phyloP scores from a whole-genome alignment of 164 flowering plant species.

The Nymphaea colorata region DNA sequence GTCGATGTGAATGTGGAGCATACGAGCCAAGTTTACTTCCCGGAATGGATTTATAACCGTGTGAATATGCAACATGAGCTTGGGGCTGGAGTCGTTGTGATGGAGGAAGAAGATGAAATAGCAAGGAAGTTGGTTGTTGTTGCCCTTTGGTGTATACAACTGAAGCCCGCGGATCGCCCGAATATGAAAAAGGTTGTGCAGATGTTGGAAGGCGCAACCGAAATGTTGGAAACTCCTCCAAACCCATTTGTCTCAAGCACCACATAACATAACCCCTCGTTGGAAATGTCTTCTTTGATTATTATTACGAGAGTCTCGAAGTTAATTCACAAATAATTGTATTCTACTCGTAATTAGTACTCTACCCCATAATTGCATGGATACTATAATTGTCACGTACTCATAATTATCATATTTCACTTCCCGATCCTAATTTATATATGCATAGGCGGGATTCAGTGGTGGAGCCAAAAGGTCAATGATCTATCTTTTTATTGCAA shows the following conservation, averaged over 20 bases:
- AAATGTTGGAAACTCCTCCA: constrained; percentile 3
- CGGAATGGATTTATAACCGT: constrained; percentile 5
- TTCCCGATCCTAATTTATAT: too few species aligned
- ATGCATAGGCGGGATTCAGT: too few species aligned
- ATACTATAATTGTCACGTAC: too few species aligned
- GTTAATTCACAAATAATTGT: too few species aligned
- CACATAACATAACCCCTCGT: too few species aligned
- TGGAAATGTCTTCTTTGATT: too few species aligned
- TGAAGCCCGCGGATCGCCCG: constrained; percentile 5
- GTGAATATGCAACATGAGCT: background rate
- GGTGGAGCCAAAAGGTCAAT: too few species aligned
- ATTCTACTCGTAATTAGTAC: too few species aligned
- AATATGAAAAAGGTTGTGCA: constrained; percentile 6
- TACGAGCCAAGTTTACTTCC: constrained; percentile 2
- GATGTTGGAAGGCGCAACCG: constrained; percentile 6
- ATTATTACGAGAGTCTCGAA: background rate
- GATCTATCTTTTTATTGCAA: too few species aligned
- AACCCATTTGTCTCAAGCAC: constrained; percentile 1
- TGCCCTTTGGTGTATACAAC: constrained; percentile 5
- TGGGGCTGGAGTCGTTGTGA: background rate
- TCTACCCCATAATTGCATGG: background rate
- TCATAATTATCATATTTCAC: too few species aligned
- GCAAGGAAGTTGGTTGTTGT: constrained; percentile 4
- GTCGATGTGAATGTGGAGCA: background rate
- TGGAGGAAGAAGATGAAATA: background rate